phyloP scores from a whole-genome alignment of 2,329 filamentous ascomycete species.

The Didymellaceae sp. region DNA sequence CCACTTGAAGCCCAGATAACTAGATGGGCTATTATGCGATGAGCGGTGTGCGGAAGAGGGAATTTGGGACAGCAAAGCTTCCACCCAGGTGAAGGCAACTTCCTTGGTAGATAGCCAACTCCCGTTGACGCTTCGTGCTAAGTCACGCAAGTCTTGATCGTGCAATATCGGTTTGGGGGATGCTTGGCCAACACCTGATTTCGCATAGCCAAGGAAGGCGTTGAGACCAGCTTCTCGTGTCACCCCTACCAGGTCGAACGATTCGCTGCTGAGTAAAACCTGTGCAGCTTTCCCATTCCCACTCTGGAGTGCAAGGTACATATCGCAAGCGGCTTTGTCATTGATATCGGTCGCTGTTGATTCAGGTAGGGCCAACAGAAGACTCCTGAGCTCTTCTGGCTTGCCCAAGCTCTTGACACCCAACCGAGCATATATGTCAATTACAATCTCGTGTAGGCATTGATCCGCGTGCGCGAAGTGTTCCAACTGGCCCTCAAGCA shows the following conservation, averaged over 20 bases:
- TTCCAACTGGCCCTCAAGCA: conserved; percentile 62
- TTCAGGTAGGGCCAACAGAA: conserved; percentile 30
- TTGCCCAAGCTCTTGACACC: conserved; percentile 55
- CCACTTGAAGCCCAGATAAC: conserved; percentile 63
- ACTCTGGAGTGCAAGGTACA: conserved; percentile 48
- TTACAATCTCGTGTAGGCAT: conserved; percentile 62
- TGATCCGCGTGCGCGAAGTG: conserved; percentile 62
- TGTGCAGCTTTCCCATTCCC: conserved; percentile 52
- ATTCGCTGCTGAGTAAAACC: conserved; percentile 57
- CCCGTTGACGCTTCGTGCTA: conserved; percentile 56
- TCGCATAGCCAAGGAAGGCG: conserved; percentile 64
- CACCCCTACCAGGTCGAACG: conserved; percentile 56
- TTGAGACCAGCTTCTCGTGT: conserved; percentile 59
- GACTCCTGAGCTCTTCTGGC: conserved; percentile 47
- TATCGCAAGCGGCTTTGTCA: conserved; percentile 51
- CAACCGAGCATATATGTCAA: conserved; percentile 59
- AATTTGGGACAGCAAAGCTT: conserved; percentile 55
- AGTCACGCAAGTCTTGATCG: conserved; percentile 48
- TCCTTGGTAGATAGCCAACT: conserved; percentile 58
- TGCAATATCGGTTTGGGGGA: conserved; percentile 49
- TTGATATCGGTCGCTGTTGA: conserved; percentile 22
- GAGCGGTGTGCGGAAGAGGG: conserved; percentile 26
- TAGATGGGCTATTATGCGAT: conserved; percentile 36
- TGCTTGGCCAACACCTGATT: conserved; percentile 51
- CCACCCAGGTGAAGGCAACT: conserved; percentile 62